phyloP scores from a whole-genome alignment of 495 filamentous ascomycete species.

The Apiosordaria backusii region DNA sequence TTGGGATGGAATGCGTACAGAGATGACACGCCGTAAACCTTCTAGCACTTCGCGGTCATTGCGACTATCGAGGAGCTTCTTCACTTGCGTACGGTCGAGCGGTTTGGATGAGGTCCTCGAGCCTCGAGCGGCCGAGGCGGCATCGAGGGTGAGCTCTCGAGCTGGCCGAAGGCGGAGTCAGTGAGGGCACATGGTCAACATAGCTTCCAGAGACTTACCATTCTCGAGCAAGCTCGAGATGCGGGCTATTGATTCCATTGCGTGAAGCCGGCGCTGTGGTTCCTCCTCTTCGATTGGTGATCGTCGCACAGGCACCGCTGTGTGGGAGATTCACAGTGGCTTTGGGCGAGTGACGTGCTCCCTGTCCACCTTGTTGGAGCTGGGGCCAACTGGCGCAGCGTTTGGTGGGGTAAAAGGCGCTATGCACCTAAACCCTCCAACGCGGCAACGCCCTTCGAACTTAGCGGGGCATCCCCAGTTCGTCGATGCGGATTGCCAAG shows the following conservation, averaged over 20 bases:
- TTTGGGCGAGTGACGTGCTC: conserved; percentile 39
- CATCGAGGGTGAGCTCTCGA: conserved; percentile 94
- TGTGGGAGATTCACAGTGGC: background rate
- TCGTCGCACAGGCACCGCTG: background rate
- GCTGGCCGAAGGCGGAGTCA: conserved; percentile 48
- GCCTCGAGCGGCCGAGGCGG: conserved; percentile 71
- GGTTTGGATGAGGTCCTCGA: conserved; percentile 48
- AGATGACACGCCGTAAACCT: conserved; percentile 83
- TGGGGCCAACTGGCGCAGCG: background rate
- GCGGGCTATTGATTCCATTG: conserved; percentile 90
- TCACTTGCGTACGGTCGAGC: conserved; percentile 64
- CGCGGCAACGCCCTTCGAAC: background rate
- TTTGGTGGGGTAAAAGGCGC: conserved; percentile 21
- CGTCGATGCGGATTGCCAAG: background rate
- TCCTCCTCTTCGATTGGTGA: conserved; percentile 1
- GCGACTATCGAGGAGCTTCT: conserved; percentile 90
- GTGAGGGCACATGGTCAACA: background rate
- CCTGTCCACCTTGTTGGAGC: background rate
- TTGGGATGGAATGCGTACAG: conserved; percentile 53
- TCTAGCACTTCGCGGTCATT: conserved; percentile 92
- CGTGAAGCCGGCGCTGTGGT: background rate
- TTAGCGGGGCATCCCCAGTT: conserved; percentile 14
- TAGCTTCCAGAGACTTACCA: conserved; percentile 50
- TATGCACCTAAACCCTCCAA: conserved; percentile 29
- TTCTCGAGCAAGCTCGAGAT: conserved; percentile 92